Evolutionary conservation across 2,329 filamentous ascomycete genomes (phyloP).

Genomic region (Tolypocladium sp.): DNA sequence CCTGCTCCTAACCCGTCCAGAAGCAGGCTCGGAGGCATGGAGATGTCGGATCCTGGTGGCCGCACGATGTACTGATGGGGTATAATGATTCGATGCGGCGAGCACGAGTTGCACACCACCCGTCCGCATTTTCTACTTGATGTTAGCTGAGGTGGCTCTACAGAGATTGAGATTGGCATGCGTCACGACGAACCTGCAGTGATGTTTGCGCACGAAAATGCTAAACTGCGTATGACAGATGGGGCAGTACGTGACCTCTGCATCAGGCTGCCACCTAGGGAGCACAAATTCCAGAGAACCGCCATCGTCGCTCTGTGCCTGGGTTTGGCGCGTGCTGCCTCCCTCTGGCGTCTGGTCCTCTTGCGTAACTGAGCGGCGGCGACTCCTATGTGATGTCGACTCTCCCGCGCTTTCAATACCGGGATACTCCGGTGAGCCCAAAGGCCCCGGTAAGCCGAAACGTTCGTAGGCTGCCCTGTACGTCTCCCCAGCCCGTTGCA

Average conservation of each 20-base stretch:
- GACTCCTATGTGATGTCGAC: background rate
- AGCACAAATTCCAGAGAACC: conserved; percentile 39
- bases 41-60: conserved; percentile 45
- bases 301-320: background rate
- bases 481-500: background rate
- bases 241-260: conserved; percentile 71
- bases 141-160: conserved; percentile 5
- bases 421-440: too few relatives aligned
- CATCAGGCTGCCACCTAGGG: conserved; percentile 83
- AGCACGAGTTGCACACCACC: conserved; percentile 84
- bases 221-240: conserved; percentile 76
- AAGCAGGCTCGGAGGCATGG: conserved; percentile 24
- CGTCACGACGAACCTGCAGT: conserved; percentile 59
- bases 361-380: background rate
- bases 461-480: background rate
- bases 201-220: conserved; percentile 83
- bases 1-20: conserved; percentile 28
- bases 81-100: conserved; percentile 90
- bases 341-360: background rate
- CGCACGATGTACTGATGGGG: conserved; percentile 88
- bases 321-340: background rate
- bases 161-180: background rate
- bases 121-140: conserved; percentile 72
- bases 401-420: background rate
- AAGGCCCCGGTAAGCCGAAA: background rate